A percentile compares a stretch with the other conserved stretches of the same genome.
Conservation (phyloP, 805 yeast genomes). For the Kazachstania bromeliacearum region DNA sequence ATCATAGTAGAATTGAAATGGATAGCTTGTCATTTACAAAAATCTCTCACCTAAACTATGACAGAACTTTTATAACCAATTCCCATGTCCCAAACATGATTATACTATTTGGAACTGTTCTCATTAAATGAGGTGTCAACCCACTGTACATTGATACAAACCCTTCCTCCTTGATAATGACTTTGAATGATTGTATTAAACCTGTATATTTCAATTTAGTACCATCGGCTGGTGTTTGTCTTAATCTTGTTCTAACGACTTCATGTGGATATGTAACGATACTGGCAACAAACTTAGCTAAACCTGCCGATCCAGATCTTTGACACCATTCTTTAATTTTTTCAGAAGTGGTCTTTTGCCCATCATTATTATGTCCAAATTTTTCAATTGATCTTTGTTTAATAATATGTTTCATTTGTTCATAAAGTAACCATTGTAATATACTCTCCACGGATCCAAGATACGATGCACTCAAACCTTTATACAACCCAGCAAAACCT, state of each 20-base stretch:
- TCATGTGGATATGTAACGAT: slow-evolving; percentile 94
- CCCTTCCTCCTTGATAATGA: slow-evolving; percentile 89
- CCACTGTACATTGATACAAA: slow-evolving; percentile 93
- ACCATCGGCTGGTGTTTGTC: slow-evolving; percentile 83
- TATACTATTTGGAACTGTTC: slow-evolving; percentile 96
- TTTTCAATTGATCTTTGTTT: slow-evolving; percentile 38
- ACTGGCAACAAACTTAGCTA: slow-evolving; percentile 89
- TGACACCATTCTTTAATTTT: slow-evolving; percentile 84
- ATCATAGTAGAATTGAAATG: not conserved
- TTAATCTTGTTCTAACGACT: slow-evolving; percentile 86
- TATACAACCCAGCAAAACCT: slow-evolving; percentile 72
- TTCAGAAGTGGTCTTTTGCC: slow-evolving; percentile 40
- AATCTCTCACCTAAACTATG: slow-evolving; percentile 18
- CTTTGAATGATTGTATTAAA: slow-evolving; percentile 71
- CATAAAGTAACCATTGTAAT: slow-evolving; percentile 92
- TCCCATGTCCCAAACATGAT: slow-evolving; percentile 99
- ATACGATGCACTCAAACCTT: slow-evolving; percentile 90
- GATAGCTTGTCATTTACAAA: too few species aligned
- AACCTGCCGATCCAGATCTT: slow-evolving; percentile 94
- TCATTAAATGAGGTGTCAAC: slow-evolving; percentile 86
- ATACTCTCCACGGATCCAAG: slow-evolving; percentile 90
- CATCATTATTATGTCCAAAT: slow-evolving; percentile 28
- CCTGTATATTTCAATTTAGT: slow-evolving; percentile 87
- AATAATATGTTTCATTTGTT: slow-evolving; percentile 79
- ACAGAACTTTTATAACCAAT: slow-evolving; percentile 52